Evolutionary conservation across 2,329 filamentous ascomycete genomes (phyloP).

Genomic region (Cladobotryum mycophilum): DNA sequence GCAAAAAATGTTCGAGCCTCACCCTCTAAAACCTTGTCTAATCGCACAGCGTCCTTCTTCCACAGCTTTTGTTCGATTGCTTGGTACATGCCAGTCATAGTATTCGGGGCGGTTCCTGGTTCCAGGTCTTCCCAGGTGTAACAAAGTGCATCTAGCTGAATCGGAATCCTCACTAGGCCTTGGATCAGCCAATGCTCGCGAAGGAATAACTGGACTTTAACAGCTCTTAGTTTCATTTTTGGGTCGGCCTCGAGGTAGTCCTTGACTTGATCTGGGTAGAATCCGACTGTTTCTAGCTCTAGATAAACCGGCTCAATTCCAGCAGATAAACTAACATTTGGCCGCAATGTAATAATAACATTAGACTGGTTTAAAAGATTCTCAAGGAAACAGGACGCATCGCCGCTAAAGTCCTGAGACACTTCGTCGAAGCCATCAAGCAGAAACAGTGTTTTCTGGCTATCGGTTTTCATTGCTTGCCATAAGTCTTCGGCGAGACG

Average conservation of each 20-base stretch:
- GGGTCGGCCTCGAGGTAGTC: conserved; percentile 20
- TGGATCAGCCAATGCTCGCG: conserved; percentile 25
- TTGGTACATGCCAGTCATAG: conserved; percentile 19
- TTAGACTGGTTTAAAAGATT: conserved; percentile 28
- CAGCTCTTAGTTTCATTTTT: conserved; percentile 8
- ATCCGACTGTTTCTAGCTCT: conserved; percentile 36
- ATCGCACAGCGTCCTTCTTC: conserved; percentile 29
- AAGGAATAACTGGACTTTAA: conserved; percentile 29
- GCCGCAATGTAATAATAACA: conserved; percentile 36
- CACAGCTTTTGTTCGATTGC: conserved; percentile 29
- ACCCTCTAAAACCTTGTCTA: no score
- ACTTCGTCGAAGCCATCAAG: conserved; percentile 41
- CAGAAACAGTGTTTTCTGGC: conserved; percentile 32
- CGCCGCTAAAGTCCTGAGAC: no score
- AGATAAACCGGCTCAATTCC: conserved; percentile 20
- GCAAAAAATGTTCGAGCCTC: no score
- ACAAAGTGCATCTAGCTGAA: conserved; percentile 39
- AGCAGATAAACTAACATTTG: conserved; percentile 16
- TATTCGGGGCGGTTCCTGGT: neutral
- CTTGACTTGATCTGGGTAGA: conserved; percentile 29
- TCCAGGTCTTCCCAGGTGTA: conserved; percentile 30
- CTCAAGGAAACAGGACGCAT: no score
- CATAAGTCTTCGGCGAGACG: no score
- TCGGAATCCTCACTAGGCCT: conserved; percentile 35
- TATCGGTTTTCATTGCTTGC: no score